Percentiles rank a stretch among this genome's conserved stretches.
phyloP scores from a whole-genome alignment of 805 yeast species.

The Grigorovia humatica region DNA sequence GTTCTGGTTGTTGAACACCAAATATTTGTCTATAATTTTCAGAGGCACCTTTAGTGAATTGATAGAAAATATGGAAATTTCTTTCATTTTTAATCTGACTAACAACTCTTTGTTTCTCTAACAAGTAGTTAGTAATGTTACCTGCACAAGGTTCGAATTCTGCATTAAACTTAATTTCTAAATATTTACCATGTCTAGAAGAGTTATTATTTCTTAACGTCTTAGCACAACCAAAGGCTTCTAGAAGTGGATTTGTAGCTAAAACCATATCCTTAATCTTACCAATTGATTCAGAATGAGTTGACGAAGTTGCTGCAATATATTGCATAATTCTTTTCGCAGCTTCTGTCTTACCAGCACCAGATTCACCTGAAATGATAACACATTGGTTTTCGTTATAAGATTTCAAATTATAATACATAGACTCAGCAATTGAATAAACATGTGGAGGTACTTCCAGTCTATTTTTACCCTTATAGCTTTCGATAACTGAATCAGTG shows the following conservation, averaged over 20 bases:
- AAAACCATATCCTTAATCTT: conserved; percentile 93
- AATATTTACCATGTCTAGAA: conserved; percentile 92
- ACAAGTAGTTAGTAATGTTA: conserved; percentile 84
- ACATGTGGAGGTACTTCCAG: conserved; percentile 98
- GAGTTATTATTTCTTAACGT: conserved; percentile 96
- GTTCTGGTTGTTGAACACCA: conserved; percentile 92
- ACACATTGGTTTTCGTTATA: conserved; percentile 95
- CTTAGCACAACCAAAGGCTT: conserved; percentile 97
- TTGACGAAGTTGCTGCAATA: conserved; percentile 66
- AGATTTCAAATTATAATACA: conserved; percentile 91
- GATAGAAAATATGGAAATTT: conserved; percentile 95
- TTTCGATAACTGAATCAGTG: conserved; percentile 62
- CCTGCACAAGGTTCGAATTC: conserved; percentile 88
- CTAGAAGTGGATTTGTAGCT: conserved; percentile 96
- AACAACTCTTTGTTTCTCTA: conserved; percentile 96
- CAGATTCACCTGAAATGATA: conserved; percentile 93
- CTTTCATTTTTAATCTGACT: conserved; percentile 87
- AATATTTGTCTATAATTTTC: conserved; percentile 70
- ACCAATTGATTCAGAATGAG: conserved; percentile 59
- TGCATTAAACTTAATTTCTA: conserved; percentile 78
- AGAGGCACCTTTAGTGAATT: conserved; percentile 84
- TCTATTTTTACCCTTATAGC: conserved; percentile 85
- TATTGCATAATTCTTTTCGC: conserved; percentile 98
- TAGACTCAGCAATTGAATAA: conserved; percentile 92
- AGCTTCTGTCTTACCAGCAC: conserved; percentile 97